Evolutionary conservation across 371 early-diverging fungal species (phyloP), one percentile per base, ranked within the genome.

Genomic region (Rhizopus delemar): DNA sequence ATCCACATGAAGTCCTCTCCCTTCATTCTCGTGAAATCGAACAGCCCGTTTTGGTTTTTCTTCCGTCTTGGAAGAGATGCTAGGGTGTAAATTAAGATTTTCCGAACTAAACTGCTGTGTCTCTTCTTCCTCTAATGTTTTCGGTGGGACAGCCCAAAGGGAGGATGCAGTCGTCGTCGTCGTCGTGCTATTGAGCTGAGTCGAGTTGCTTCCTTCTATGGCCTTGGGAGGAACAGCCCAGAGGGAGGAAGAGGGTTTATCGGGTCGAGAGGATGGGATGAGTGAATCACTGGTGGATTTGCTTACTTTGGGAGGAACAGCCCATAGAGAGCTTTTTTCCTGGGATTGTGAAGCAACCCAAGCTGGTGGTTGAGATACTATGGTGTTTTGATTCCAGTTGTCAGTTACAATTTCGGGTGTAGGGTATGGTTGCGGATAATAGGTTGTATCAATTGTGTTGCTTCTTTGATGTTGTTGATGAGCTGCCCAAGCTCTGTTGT

Each of bases 1-100:
- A 38, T 38, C 39, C 6, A 43, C 15, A 43, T 6, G 15, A 11
- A 43, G 15, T n/a, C n/a, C n/a, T 13, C n/a, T 15, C 15, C 7
- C 28, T 8, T 48, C 48, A 5, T 28, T 29, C 8, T 9, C 9
- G 2, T 48, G 53, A 15, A 43, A 43, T 13, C 43, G 7, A 5
- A 43, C 43, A 13, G 43, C n/a, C 1, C 43, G 43, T 15, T 15
- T 43, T 15, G 22, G 22, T 22, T 22, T 22, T 22, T 22, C 22
- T 32, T 53, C 16, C 6, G 57, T 60, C 34, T 65, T 56, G 29
- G 51, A 41, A 22, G 66, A 65, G 9, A 67, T 56, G 51, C 67
- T 67, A 9, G 67, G 67, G 43, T 67, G 67, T 8, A 67, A 45
- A 9, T 62, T 59, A n/a, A 67, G 16, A 48, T 63, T 59, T 49